Evolutionary conservation across 768 basidiomycete genomes (phyloP), one percentile per base, ranked within the genome.

Genomic region (Suillus fuscotomentosus): DNA sequence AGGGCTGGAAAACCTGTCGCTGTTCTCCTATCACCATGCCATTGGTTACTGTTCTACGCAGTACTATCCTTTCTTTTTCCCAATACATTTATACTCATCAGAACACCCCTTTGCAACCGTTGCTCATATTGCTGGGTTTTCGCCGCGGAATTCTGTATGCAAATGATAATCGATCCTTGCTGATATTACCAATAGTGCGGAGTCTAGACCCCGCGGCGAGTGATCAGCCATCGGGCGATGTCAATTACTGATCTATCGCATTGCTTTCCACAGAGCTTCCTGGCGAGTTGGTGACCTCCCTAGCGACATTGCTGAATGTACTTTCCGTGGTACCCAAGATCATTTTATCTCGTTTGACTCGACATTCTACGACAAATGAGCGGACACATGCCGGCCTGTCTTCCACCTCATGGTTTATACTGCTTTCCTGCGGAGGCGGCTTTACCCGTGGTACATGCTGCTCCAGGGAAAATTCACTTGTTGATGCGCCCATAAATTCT

Each of bases 1-100:
- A 45, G 36, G 27, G 31, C 34, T n/a, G 41, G n/a, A 60, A 63
- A 70, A 61, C 54, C 50, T 31, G 14, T 24, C 31, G 3, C 55
- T 51, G n/a, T 5, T 22, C n/a, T 47, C 45, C 9, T 10, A 10
- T 45, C 43, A n/a, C 17, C 8, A 43, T 7, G 17, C 20, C 3
- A 20, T n/a, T 27, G 9, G n/a, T 47, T n/a, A 47, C 9, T 43
- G 17, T 43, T 43, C 17, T 7, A 43, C 31, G 31, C 31, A 31
- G 27, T 27, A 5, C 4, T 24, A 31, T 31, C 31, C 5, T 31
- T 31, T 31, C 31, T 31, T 31, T 31, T 43, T 43, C 17, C 7
- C 17, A 3, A 43, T 8, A 42, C 41, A 42, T 0, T 5, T 15
- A 6, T 7, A 42, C 41, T 15, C 41, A 42, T 6, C 41, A 15